phyloP scores from a whole-genome alignment of 257 asterid genomes.

The Lavandula angustifolia region DNA sequence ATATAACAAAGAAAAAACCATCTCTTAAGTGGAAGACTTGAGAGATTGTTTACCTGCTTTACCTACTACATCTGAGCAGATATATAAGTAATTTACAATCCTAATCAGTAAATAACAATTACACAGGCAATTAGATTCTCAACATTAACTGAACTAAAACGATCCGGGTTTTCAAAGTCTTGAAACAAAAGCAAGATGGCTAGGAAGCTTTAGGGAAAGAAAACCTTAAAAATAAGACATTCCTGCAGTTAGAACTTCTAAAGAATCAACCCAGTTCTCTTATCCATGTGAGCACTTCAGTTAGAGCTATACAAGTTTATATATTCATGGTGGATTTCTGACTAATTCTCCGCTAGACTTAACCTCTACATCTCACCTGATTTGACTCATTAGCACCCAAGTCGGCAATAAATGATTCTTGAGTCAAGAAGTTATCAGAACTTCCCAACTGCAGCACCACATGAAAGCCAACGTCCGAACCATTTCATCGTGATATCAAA shows the following conservation, averaged over 20 bases:
- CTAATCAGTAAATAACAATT: slow-evolving; percentile 25
- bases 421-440: slow-evolving; percentile 53
- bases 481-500: slow-evolving; percentile 35
- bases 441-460: slow-evolving; percentile 69
- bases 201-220: slow-evolving; percentile 7
- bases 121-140: slow-evolving; percentile 15
- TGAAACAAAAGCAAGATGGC: slow-evolving; percentile 4
- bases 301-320: slow-evolving; percentile 23
- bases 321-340: slow-evolving; percentile 27
- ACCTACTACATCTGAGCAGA: slow-evolving; percentile 50
- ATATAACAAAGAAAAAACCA: slow-evolving; percentile 16
- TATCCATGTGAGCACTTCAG: too few species aligned
- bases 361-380: slow-evolving; percentile 45
- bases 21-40: slow-evolving; percentile 27
- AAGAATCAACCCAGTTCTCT: slow-evolving; percentile 22
- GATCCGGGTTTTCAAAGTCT: slow-evolving; percentile 20
- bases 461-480: slow-evolving; percentile 63
- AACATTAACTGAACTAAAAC: slow-evolving; percentile 22
- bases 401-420: slow-evolving; percentile 38
- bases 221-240: slow-evolving; percentile 15
- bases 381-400: slow-evolving; percentile 46
- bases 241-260: slow-evolving; percentile 21
- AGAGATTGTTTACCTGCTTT: slow-evolving; percentile 59
- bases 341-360: slow-evolving; percentile 35
- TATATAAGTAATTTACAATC: slow-evolving; percentile 29